Evolutionary conservation across 768 basidiomycete species (phyloP), one percentile per base, ranked within the genome.

Genomic region (Hypholoma sublateritium): DNA sequence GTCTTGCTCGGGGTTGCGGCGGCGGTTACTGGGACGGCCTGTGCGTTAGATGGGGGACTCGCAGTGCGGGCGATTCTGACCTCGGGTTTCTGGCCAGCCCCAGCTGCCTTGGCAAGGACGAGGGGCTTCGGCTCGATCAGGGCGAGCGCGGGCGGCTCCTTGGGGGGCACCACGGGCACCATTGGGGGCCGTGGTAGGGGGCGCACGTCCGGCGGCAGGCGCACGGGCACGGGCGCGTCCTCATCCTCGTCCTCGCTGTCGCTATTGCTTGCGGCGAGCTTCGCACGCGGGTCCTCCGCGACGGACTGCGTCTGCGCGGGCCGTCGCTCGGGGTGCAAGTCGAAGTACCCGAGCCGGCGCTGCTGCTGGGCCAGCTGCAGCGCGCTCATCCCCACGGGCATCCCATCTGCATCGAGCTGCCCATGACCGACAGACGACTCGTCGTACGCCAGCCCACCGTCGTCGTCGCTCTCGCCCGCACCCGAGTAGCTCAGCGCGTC

Each of bases 241-340:
- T 68, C 66, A 5, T 62, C 63, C 14, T 68, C 68, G 3, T 64
- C 65, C 28, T 70, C 73, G 3, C 70, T 68, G 34, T 71, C 77
- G 58, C 67, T 72, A 22, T 77, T 76, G 59, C 74, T 72, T 39
- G 68, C 69, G 3, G 68, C 68, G 5, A 78, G 64, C 53, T 69
- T 69, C 7, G 50, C 68, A 13, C 75, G 70, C 32, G 75, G 73
- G 54, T 76, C 77, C 16, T 77, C 74, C 12, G 66, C 65, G n/a
- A 59, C 45, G 12, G 62, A 60, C n/a, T 64, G 58, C 3, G 62
- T 56, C 12, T 67, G 56, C 3, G 64, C 67, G 19, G 79, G 80
- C 37, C 85, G 74, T 44, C 89, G 78, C 44, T 91, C 89, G 11
- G 89, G 89, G 67, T 92, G 89, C 13, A 90, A 63, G 67, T 91